These are phyloP conservation scores for Auriscalpium vulgare DNA, from an alignment of 768 basidiomycete species.

Conservation along the genomic window DNA sequence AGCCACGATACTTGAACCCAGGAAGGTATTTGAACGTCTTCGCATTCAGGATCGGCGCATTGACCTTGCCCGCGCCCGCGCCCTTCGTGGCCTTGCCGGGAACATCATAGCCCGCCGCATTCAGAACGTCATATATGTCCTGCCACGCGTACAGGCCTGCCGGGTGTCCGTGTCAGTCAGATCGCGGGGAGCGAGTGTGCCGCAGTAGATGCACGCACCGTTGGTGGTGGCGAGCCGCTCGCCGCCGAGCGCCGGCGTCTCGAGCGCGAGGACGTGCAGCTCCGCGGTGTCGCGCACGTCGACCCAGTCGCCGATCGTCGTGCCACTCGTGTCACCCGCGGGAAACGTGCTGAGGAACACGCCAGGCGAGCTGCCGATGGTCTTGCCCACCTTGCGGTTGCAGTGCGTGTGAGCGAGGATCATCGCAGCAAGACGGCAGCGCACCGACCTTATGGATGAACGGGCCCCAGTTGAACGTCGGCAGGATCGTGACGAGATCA, in stretches of 20 bases:
- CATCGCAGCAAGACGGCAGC: not conserved
- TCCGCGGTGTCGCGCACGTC: not conserved
- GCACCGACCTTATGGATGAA: not conserved
- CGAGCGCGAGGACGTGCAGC: not conserved
- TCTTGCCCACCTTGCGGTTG: not conserved
- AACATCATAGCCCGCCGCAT: not conserved
- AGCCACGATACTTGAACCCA: not conserved
- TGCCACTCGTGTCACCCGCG: not conserved
- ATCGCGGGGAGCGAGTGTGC: not conserved
- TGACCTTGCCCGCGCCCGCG: not conserved
- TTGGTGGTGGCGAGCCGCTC: not conserved
- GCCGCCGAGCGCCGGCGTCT: not conserved
- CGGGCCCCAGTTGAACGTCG: not conserved
- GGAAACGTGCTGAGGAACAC: not conserved
- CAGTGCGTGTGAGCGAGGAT: not conserved
- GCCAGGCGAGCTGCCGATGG: not conserved
- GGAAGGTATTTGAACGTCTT: not conserved
- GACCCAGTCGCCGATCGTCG: not conserved
- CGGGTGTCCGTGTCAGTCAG: not conserved
- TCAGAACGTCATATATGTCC: not conserved
- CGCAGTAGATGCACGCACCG: not conserved
- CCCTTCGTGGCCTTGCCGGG: not conserved
- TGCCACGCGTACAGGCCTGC: not conserved
- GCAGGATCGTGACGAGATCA: not conserved
- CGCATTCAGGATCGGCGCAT: not conserved